Base-by-base conservation (phyloP, 1,139 yeast genomes). In the Candida sanyaensis region DNA sequence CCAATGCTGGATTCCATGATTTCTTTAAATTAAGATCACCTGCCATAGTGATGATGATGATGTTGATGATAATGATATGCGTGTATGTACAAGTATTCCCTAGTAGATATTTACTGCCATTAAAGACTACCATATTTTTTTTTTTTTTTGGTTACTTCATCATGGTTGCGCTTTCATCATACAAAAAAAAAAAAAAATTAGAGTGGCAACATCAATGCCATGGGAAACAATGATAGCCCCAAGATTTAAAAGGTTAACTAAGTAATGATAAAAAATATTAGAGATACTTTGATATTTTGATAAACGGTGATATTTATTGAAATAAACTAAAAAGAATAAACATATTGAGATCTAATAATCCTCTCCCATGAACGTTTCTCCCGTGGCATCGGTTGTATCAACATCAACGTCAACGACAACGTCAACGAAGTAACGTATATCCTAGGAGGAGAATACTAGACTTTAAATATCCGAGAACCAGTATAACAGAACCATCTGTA, bases 1-100 rank as follows among this genome's bases (percentile, higher is more conserved):
- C 73, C 44, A 89, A 74, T 38, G 88, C 92, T 3, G 98, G 97
- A 64, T 92, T 91, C 98, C 98, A 93, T 50, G 98, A 92, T 65
- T 93, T 93, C 68, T 92, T 87, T 50, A 91, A 68, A 63, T 92
- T 92, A 54, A 92, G 74, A 66, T 92, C 96, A 6, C 95, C 91
- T 1, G 95, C 89, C 80, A 75, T n/a, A n/a, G n/a, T n/a, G n/a
- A n/a, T 75, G 23, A 23, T 49, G 30, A 34, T 32, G 21, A 33
- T 6, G 7, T 21, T 21, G 11, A 29, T 31, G 2, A 12, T 23
- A 17, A 23, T 11, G 31, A 27, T 27, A 26, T 38, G 24, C 10
- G 21, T n/a, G n/a, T 17, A 17, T 17, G 21, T 17, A 17, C 21
- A 17, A 17, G 21, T 17, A 2, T 17, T 17, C 21, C 3, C 21